Evolutionary conservation across 2,329 filamentous ascomycete genomes (phyloP).

Genomic region (Cladosporium sp.): DNA sequence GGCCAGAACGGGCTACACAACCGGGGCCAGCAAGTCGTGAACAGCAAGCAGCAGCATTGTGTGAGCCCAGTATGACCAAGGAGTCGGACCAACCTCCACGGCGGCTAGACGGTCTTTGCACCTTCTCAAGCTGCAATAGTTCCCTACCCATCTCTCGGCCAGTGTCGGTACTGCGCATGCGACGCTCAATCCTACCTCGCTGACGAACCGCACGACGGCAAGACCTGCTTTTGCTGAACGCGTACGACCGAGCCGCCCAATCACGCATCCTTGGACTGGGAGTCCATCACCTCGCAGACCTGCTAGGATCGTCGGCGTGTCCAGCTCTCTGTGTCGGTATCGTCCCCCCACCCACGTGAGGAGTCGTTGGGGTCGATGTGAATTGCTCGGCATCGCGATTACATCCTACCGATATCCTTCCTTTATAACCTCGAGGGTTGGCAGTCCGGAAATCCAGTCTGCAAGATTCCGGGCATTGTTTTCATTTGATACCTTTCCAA

Average conservation of each 20-base stretch:
- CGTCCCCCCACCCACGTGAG: slow-evolving; percentile 10
- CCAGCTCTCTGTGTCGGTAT: not conserved
- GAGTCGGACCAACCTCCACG: not conserved
- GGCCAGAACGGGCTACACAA: slow-evolving; percentile 15
- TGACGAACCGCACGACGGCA: slow-evolving; percentile 22
- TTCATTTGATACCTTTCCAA: not conserved
- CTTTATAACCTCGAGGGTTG: not conserved
- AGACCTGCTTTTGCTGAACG: slow-evolving; percentile 16
- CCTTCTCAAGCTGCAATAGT: slow-evolving; percentile 15
- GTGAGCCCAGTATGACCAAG: not conserved
- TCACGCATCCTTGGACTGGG: not conserved
- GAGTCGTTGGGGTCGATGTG: slow-evolving; percentile 9
- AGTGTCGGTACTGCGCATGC: slow-evolving; percentile 11
- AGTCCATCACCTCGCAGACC: slow-evolving; percentile 1
- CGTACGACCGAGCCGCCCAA: slow-evolving; percentile 15
- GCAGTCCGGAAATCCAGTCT: not conserved
- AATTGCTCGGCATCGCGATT: slow-evolving; percentile 16
- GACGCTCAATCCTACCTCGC: slow-evolving; percentile 10
- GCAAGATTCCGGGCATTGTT: not conserved
- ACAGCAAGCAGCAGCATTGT: not conserved
- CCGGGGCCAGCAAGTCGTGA: not conserved
- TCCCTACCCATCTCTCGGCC: not conserved
- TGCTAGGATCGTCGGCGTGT: slow-evolving; percentile 13
- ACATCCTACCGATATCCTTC: slow-evolving; percentile 2
- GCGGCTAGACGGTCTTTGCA: not conserved